Evolutionary conservation across 176 grass and related monocot genomes (phyloP).

Genomic region (Musa acuminata): DNA sequence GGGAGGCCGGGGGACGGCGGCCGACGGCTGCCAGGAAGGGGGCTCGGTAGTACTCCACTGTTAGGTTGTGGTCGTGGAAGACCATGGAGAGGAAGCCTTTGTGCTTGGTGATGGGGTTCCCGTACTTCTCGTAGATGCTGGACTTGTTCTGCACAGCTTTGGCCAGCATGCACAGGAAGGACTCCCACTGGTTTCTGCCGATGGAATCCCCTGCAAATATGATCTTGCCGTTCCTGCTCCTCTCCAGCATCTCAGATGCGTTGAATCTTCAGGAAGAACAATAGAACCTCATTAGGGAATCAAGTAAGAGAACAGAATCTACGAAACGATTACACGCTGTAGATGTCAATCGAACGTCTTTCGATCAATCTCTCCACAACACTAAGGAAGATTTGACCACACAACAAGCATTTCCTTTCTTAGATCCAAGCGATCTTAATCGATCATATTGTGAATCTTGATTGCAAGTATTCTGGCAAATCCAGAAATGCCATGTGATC

Average conservation of each 20-base stretch:
- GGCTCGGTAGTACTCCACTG: conserved; percentile 41
- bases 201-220: conserved; percentile 22
- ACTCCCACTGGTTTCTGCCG: conserved; percentile 26
- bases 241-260: conserved; percentile 25
- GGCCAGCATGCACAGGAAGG: conserved; percentile 20
- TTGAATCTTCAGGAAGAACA: conserved; percentile 7
- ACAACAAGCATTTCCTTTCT: no score
- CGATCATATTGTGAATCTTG: no score
- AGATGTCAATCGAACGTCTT: background rate
- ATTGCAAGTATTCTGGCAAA: no score
- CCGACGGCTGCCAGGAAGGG: conserved; percentile 27
- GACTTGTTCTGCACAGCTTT: conserved; percentile 1
- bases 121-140: conserved; percentile 17
- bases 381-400: no score
- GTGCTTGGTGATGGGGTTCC: conserved; percentile 17
- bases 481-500: no score
- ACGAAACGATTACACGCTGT: background rate
- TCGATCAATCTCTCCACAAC: background rate
- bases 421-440: no score
- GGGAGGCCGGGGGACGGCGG: background rate
- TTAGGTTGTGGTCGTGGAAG: conserved; percentile 37
- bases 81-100: conserved; percentile 27
- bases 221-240: conserved; percentile 22
- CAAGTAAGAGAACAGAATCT: background rate
- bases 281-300: background rate